Conservation (phyloP, 176 grass and related monocot species). For the Musa itinerans region DNA sequence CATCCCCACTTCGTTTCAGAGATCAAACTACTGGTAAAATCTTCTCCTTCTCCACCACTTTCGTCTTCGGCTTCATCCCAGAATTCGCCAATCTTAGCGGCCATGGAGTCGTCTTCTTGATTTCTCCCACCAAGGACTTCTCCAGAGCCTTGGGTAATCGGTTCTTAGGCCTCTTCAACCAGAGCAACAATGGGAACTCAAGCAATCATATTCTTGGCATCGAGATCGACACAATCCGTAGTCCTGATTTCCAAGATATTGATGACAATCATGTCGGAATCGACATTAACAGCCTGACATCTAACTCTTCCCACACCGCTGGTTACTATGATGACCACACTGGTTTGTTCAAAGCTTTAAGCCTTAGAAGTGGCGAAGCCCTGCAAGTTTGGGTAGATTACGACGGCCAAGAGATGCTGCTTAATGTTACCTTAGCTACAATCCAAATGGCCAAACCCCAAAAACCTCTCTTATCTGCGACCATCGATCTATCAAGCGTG, state of each 20-base stretch:
- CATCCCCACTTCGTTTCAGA: slow-evolving; percentile 23
- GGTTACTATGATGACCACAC: slow-evolving; percentile 10
- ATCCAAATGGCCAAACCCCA: slow-evolving; percentile 9
- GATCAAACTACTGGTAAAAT: neutral
- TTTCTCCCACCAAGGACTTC: slow-evolving; percentile 35
- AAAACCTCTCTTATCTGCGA: slow-evolving; percentile 8
- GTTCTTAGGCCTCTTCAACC: slow-evolving; percentile 57
- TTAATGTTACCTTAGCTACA: slow-evolving; percentile 28
- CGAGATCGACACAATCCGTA: slow-evolving; percentile 62
- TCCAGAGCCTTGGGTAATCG: slow-evolving; percentile 19
- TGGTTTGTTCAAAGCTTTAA: neutral
- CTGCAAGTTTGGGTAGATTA: slow-evolving; percentile 38
- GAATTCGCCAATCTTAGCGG: slow-evolving; percentile 34
- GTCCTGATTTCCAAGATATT: slow-evolving; percentile 43
- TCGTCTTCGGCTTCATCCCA: slow-evolving; percentile 51
- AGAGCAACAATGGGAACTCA: slow-evolving; percentile 28
- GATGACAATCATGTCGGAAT: slow-evolving; percentile 25
- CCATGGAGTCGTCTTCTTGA: slow-evolving; percentile 60
- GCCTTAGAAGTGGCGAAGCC: neutral
- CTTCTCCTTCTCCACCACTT: slow-evolving; percentile 74
- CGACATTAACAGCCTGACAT: slow-evolving; percentile 11
- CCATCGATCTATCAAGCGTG: slow-evolving; percentile 17
- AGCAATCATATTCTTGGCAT: slow-evolving; percentile 53
- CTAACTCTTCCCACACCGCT: neutral
- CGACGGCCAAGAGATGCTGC: neutral